Percentiles rank a stretch among this genome's conserved stretches.
phyloP scores from a whole-genome alignment of 768 basidiomycete species.

The Myochromella boudieri region DNA sequence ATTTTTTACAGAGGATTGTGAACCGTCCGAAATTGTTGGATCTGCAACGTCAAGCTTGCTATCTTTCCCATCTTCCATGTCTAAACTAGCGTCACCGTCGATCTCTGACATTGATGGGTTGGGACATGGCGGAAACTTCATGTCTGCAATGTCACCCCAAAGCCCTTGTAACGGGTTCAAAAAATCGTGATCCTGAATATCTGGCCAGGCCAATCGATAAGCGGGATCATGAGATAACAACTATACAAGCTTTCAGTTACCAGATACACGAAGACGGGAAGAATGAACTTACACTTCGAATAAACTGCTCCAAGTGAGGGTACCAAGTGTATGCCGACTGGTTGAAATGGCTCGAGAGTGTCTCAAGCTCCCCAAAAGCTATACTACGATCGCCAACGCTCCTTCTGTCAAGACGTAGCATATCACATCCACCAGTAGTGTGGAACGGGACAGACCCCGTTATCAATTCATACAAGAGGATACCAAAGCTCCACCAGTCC shows the following conservation, averaged over 20 bases:
- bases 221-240: constrained; percentile 25
- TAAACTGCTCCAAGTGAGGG: constrained; percentile 18
- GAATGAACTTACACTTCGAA: constrained; percentile 22
- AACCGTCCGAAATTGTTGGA: not conserved
- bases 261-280: not conserved
- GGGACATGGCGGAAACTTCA: constrained; percentile 30
- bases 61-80: constrained; percentile 1
- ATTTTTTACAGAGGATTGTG: not conserved
- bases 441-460: constrained; percentile 26
- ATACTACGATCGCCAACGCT: constrained; percentile 22
- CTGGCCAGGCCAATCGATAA: constrained; percentile 26
- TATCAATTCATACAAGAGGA: constrained; percentile 30
- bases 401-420: constrained; percentile 4
- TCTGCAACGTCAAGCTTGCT: not conserved
- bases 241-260: constrained; percentile 13
- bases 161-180: constrained; percentile 22
- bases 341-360: constrained; percentile 9
- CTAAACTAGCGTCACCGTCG: constrained; percentile 8
- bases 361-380: constrained; percentile 23
- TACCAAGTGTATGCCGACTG: constrained; percentile 4
- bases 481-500: constrained; percentile 39
- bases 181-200: constrained; percentile 27
- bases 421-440: not conserved
- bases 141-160: constrained; percentile 31
- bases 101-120: constrained; percentile 15